Percentiles rank a stretch among this genome's conserved stretches.
Conservation (phyloP, 805 yeast genomes). For the Cyberlindnera galapagoensis region DNA sequence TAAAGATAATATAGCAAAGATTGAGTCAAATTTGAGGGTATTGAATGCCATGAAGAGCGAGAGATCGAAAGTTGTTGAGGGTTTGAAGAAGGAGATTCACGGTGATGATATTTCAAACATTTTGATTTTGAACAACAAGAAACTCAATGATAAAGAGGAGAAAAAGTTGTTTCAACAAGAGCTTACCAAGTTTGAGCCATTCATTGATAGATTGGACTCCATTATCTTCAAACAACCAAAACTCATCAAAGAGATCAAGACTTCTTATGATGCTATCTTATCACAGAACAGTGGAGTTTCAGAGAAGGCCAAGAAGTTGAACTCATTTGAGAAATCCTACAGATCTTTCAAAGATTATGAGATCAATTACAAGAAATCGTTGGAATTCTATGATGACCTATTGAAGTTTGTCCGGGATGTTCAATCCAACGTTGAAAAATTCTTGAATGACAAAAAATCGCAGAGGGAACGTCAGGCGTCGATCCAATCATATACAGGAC, state of each 20-base stretch:
- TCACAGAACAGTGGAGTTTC: constrained; percentile 37
- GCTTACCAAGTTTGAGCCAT: constrained; percentile 67
- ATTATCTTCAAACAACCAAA: constrained; percentile 60
- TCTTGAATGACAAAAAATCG: constrained; percentile 19
- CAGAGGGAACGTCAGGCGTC: constrained; percentile 18
- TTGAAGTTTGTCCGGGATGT: constrained; percentile 21
- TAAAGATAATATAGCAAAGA: constrained; percentile 33
- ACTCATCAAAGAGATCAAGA: constrained; percentile 40
- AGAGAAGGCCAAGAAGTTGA: constrained; percentile 34
- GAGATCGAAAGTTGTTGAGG: constrained; percentile 51
- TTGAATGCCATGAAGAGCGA: constrained; percentile 59
- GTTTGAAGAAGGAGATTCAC: constrained; percentile 64
- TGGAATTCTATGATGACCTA: constrained; percentile 51
- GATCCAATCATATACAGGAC: constrained; percentile 6
- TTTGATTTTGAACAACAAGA: constrained; percentile 53
- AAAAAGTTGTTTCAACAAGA: constrained; percentile 61
- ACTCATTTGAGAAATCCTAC: constrained; percentile 41
- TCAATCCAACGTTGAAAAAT: constrained; percentile 17
- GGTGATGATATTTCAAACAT: constrained; percentile 80
- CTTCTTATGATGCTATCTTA: constrained; percentile 39
- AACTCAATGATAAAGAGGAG: constrained; percentile 45
- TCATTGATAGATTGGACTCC: constrained; percentile 57
- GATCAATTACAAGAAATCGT: constrained; percentile 56
- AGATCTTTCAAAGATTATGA: constrained; percentile 52
- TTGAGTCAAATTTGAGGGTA: constrained; percentile 55